These are phyloP conservation scores for Santalum album DNA, from an alignment of 164 flowering plant genomes.

Conservation along the genomic window DNA sequence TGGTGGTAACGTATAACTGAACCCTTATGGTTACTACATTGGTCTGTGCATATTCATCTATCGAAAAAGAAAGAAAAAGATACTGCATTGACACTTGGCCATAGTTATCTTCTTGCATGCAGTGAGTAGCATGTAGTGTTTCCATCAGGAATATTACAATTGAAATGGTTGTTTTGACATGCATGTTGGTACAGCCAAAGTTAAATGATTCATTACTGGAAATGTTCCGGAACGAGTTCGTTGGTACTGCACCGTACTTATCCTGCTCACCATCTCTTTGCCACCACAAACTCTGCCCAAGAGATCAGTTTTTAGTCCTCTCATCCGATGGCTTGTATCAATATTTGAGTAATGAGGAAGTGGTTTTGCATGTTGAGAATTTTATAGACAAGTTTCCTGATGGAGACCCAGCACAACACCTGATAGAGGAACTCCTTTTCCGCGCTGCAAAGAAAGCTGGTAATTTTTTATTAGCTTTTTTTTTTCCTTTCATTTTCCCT, in stretches of 20 bases:
- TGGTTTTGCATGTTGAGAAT: constrained; percentile 69
- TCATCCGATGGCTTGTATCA: constrained; percentile 98
- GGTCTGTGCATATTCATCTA: no score
- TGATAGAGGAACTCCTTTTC: constrained; percentile 86
- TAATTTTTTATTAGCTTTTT: constrained; percentile 16
- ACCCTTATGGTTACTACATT: no score
- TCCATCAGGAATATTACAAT: neutral
- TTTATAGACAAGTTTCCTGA: constrained; percentile 97
- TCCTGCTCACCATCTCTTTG: constrained; percentile 83
- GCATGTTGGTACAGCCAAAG: constrained; percentile 68
- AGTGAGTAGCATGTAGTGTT: no score
- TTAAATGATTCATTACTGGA: constrained; percentile 79
- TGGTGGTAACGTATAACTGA: no score
- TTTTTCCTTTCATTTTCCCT: no score
- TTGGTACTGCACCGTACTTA: constrained; percentile 88
- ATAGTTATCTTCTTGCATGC: no score
- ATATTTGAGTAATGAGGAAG: constrained; percentile 90
- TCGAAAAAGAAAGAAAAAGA: no score
- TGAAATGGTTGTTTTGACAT: constrained; percentile 5
- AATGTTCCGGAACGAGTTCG: constrained; percentile 91
- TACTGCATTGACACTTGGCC: no score
- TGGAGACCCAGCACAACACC: constrained; percentile 97
- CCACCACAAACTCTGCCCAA: constrained; percentile 73
- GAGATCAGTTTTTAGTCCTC: constrained; percentile 85
- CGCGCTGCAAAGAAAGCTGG: constrained; percentile 99